Evolutionary conservation across 345 rosid species (phyloP).

Genomic region (Crucihimalaya himalaica): DNA sequence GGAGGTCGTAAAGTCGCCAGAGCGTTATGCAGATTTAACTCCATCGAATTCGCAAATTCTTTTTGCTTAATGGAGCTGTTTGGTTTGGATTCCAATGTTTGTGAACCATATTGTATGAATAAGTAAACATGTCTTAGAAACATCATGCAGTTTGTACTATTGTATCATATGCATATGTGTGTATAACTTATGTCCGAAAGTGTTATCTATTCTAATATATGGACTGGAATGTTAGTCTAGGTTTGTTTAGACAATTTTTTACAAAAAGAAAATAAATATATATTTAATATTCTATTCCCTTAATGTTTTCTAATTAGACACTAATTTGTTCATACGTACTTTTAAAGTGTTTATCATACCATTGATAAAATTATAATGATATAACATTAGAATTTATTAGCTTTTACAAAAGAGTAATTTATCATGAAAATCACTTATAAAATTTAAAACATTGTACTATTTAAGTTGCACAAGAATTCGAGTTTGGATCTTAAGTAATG

Average conservation of each 20-base stretch:
- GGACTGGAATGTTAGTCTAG: not conserved
- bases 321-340: not conserved
- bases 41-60: conserved; percentile 82
- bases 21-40: conserved; percentile 61
- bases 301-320: not conserved
- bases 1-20: conserved; percentile 70
- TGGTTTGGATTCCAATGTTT: conserved; percentile 15
- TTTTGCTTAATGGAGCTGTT: conserved; percentile 52
- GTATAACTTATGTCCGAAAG: conserved; percentile 17
- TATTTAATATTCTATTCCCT: no score
- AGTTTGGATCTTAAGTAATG: no score
- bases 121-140: conserved; percentile 8
- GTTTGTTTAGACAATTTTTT: not conserved
- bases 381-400: no score
- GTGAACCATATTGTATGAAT: conserved; percentile 12
- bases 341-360: no score
- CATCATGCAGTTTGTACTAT: not conserved
- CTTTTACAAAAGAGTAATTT: no score
- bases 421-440: no score
- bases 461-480: no score
- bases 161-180: conserved; percentile 17
- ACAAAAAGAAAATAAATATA: not conserved
- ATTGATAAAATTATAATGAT: no score
- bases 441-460: no score
- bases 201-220: not conserved